A percentile compares a stretch with the other conserved stretches of the same genome.
Evolutionary conservation across 1,284 basidiomycete species (phyloP).

Genomic region (Ceratobasidium sp.): DNA sequence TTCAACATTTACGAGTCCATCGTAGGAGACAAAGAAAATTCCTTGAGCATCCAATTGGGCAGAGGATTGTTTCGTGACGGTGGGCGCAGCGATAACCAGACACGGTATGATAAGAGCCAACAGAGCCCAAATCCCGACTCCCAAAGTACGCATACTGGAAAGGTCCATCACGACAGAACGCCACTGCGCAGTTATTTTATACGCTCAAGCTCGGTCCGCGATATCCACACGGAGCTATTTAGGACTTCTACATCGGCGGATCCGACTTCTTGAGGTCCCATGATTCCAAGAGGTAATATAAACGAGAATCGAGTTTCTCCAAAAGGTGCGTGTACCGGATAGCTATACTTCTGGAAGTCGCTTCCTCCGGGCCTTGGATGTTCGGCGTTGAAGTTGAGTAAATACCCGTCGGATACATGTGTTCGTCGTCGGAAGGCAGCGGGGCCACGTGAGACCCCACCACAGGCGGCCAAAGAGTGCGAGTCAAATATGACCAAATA

Average conservation of each 20-base stretch:
- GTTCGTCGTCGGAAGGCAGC: no score
- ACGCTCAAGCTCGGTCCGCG: slow-evolving; percentile 19
- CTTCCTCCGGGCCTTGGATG: not conserved
- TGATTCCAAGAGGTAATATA: not conserved
- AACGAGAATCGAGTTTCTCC: slow-evolving; percentile 2
- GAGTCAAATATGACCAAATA: no score
- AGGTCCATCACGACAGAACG: not conserved
- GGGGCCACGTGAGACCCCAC: no score
- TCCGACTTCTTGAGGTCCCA: slow-evolving; percentile 25
- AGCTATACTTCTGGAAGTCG: not conserved
- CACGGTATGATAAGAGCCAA: slow-evolving; percentile 2
- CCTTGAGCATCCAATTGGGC: slow-evolving; percentile 32
- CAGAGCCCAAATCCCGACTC: slow-evolving; percentile 7
- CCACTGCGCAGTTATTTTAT: not conserved
- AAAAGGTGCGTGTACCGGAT: not conserved
- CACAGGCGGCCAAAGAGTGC: no score
- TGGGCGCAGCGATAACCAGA: slow-evolving; percentile 12
- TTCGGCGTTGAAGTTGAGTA: no score
- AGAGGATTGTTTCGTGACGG: slow-evolving; percentile 31
- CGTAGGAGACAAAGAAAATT: slow-evolving; percentile 43
- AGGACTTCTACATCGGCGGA: not conserved
- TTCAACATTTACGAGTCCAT: slow-evolving; percentile 42
- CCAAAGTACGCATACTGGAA: slow-evolving; percentile 11
- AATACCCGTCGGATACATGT: no score
- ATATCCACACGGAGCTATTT: slow-evolving; percentile 24